Evolutionary conservation across 352 stramenopile species (phyloP).

Genomic region (Pythium vanterpoolii): DNA sequence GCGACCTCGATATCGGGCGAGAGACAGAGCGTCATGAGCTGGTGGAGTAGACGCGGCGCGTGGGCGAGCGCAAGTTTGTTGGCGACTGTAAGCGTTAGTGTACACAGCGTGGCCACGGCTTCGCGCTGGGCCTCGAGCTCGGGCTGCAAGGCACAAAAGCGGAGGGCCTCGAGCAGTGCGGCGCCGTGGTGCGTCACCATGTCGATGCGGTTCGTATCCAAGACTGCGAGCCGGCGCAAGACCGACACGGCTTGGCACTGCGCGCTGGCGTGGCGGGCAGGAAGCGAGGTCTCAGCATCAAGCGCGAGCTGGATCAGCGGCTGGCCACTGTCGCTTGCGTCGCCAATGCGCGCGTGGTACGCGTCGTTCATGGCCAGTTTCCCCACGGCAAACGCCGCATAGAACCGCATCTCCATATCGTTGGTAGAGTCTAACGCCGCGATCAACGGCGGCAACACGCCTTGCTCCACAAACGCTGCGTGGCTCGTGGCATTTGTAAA

Average conservation of each 20-base stretch:
- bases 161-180: constrained; percentile 51
- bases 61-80: constrained; percentile 78
- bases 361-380: constrained; percentile 88
- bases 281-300: constrained; percentile 38
- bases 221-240: constrained; percentile 78
- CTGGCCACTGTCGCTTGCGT: constrained; percentile 44
- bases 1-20: constrained; percentile 89
- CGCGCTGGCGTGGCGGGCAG: constrained; percentile 47
- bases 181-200: constrained; percentile 67
- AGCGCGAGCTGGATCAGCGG: constrained; percentile 56
- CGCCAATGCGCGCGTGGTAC: constrained; percentile 62
- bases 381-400: constrained; percentile 90
- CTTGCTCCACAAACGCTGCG: constrained; percentile 58
- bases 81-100: constrained; percentile 69
- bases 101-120: constrained; percentile 84
- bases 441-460: constrained; percentile 71
- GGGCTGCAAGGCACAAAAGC: constrained; percentile 35
- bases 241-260: constrained; percentile 91
- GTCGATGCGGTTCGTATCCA: constrained; percentile 81
- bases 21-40: constrained; percentile 72
- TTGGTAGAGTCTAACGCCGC: constrained; percentile 53
- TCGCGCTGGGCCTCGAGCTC: constrained; percentile 90
- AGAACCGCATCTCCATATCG: constrained; percentile 91
- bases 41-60: constrained; percentile 41
- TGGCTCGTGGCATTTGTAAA: constrained; percentile 68